These are phyloP conservation scores for Cydonia oblonga DNA, from an alignment of 331 rosid genomes.

Conservation along the genomic window DNA sequence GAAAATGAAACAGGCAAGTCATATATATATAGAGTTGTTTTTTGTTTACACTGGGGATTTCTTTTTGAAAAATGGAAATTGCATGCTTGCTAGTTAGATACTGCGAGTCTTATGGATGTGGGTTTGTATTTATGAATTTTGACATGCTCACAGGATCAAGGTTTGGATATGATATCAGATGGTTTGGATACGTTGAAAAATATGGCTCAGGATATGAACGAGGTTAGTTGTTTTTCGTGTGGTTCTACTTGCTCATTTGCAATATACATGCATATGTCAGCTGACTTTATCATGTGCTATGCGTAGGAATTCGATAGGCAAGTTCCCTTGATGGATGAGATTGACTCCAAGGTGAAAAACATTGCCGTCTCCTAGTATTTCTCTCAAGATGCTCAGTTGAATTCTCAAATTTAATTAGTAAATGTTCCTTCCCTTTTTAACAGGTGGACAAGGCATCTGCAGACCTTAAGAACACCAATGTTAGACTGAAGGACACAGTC, in stretches of 20 bases:
- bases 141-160: conserved; percentile 69
- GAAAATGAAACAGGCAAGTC: conserved; percentile 69
- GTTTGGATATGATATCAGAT: conserved; percentile 85
- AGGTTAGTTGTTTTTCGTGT: conserved; percentile 37
- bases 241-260: not conserved
- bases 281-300: conserved; percentile 12
- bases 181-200: conserved; percentile 84
- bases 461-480: conserved; percentile 95
- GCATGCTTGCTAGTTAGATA: conserved; percentile 7
- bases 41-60: conserved; percentile 1
- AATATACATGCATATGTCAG: not conserved
- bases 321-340: conserved; percentile 99
- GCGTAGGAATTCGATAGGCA: conserved; percentile 86
- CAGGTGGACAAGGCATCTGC: conserved; percentile 92
- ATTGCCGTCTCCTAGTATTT: not conserved
- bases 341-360: conserved; percentile 74
- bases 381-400: not conserved
- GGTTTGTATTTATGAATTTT: conserved; percentile 11
- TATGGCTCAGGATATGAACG: conserved; percentile 97
- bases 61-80: not conserved
- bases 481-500: conserved; percentile 88
- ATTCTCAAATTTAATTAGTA: not conserved
- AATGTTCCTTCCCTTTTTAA: conserved; percentile 12
- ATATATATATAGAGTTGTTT: not conserved
- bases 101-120: not conserved